Evolutionary conservation across 495 filamentous ascomycete genomes (phyloP), one percentile per base, ranked within the genome.

Genomic region (Oidiodendron maius): DNA sequence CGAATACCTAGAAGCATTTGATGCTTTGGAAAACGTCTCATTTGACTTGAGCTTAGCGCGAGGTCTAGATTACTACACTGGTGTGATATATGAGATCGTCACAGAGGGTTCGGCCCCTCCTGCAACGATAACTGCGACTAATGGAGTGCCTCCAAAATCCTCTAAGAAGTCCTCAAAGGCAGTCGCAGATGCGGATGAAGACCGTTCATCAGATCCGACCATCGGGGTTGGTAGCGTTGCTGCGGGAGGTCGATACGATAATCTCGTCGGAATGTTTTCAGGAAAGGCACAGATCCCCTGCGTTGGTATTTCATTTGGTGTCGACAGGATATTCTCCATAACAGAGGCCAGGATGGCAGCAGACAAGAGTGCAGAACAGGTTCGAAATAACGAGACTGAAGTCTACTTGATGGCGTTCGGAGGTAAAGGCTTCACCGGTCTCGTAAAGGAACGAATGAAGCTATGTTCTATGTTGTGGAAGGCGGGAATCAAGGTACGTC

Each of bases 361-460:
- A 41, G 76, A 84, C 55, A 73, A 78, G 55, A 60, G 49, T 26
- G 44, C 53, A 17, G 55, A 61, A 18, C 36, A 60, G 44, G 61
- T 60, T 40, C 80, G 83, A 40, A 75, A 66, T 42, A 90, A 81
- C 54, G 87, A 95, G 63, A 81, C 89, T 1, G 87, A 95, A 61
- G 87, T 86, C 43, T 95, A 77, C 66, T 82, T 96, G 53, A 96
- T 96, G 87, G 89, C 89, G 0, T 89, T 95, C 59, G 91, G 91
- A 50, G 86, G 87, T 24, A 95, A 91, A 67, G 84, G 83, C 13
- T 91, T 90, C 68, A 86, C 74, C 2, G 89, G 89, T 18, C 69
- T 95, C 43, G 65, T 94, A 32, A 77, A 78, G 57, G 84, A 95
- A 75, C 79, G 90, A 37, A 91, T 93, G 81, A 62, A 80, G 22